Evolutionary conservation across 306 rosid species (phyloP), one percentile per base, ranked within the genome.

Genomic region (Vicia faba): DNA sequence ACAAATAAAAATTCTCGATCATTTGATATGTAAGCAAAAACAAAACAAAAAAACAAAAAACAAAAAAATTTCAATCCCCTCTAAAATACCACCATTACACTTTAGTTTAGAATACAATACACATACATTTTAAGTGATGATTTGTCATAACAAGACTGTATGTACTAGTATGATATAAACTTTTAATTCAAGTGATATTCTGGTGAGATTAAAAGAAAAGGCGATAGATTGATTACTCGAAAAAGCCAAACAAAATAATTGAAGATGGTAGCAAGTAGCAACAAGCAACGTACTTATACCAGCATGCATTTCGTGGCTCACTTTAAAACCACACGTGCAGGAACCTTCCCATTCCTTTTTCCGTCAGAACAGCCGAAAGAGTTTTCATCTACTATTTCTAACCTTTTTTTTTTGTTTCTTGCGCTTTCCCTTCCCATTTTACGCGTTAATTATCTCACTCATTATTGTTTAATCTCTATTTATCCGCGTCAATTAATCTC

Each of bases 271-370:
- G 57, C 57, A 20, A 48, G 51, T 45, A 45, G 19, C 25, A 48
- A 51, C 7, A 20, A 29, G 26, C 36, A 57, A 57, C 29, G 10
- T 58, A 14, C 20, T 58, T 14, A 33, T 58, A 66, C 29, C 29
- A 69, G 70, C 70, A 41, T 70, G 70, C 56, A 28, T 56, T 73
- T 71, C 78, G 78, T 80, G 84, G 81, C 78, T 45, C 40, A 11
- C 13, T 71, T 60, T 60, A 18, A 71, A 61, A 48, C 78, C 81
- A 75, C 84, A 80, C 78, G 84, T 80, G 81, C 81, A 60, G 71
- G 15, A 65, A 75, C 65, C 69, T 61, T 69, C 31, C 44, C 10
- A 7, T 15, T 18, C 49, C n/a, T 16, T 31, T 38, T 2, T 1
- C 11, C 56, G 10, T 61, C 56, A 60, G 38, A 44, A 51, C 31